These are phyloP conservation scores for Coprinellus micaceus DNA, from an alignment of 768 basidiomycete genomes.

Conservation along the genomic window DNA sequence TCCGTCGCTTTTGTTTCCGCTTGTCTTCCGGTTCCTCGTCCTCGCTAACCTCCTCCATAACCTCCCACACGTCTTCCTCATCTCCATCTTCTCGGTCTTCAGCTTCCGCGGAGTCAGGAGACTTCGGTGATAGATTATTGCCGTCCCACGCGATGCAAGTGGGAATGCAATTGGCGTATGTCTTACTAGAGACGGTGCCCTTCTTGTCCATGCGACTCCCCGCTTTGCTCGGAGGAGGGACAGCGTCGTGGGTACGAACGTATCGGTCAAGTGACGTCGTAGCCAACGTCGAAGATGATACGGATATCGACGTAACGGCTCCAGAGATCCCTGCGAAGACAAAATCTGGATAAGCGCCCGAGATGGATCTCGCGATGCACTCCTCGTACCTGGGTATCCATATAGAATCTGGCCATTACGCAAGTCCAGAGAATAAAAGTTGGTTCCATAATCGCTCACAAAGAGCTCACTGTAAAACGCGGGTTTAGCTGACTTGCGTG, in stretches of 20 bases:
- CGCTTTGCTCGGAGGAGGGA: conserved; percentile 43
- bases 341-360: neutral
- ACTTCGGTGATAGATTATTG: conserved; percentile 14
- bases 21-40: conserved; percentile 7
- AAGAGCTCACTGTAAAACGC: conserved; percentile 58
- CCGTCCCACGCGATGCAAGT: conserved; percentile 63
- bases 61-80: conserved; percentile 62
- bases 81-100: conserved; percentile 39
- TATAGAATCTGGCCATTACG: conserved; percentile 64
- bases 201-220: conserved; percentile 53
- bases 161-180: conserved; percentile 57
- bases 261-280: conserved; percentile 70
- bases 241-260: conserved; percentile 63
- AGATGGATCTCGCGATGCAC: neutral
- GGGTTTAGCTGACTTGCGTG: neutral
- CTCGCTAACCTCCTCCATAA: conserved; percentile 49
- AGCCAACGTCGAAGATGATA: conserved; percentile 49
- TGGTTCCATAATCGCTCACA: conserved; percentile 60
- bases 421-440: conserved; percentile 62
- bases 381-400: conserved; percentile 58
- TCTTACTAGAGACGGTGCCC: conserved; percentile 59
- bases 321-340: conserved; percentile 61
- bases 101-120: conserved; percentile 19
- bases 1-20: conserved; percentile 12
- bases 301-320: conserved; percentile 60